Conservation (phyloP, 2,329 filamentous ascomycete species). For the Xylariaceae sp. region DNA sequence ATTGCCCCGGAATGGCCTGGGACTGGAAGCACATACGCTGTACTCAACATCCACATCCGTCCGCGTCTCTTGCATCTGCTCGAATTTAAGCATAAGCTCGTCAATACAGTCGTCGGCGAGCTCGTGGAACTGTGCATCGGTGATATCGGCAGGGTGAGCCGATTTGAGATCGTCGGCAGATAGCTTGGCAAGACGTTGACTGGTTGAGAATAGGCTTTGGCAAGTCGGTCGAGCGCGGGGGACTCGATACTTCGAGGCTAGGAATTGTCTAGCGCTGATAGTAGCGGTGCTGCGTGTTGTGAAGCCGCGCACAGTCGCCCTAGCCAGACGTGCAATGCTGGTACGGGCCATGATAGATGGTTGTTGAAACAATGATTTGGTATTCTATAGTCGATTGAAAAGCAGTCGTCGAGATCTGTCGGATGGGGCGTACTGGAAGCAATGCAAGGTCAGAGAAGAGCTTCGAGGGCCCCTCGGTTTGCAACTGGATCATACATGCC, state of each 20-base stretch:
- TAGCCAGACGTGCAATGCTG: constrained; percentile 37
- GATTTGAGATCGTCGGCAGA: constrained; percentile 35
- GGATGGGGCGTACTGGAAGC: not conserved
- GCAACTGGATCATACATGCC: constrained; percentile 1
- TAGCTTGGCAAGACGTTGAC: constrained; percentile 37
- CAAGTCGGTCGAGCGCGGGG: constrained; percentile 1
- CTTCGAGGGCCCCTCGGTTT: constrained; percentile 3
- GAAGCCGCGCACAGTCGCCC: constrained; percentile 36
- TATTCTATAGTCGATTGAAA: not conserved
- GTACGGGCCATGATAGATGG: constrained; percentile 32
- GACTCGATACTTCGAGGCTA: constrained; percentile 19
- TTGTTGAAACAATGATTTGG: not conserved
- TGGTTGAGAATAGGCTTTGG: constrained; percentile 33
- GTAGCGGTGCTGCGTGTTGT: constrained; percentile 13
- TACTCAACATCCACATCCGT: constrained; percentile 86
- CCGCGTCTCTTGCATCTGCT: constrained; percentile 67
- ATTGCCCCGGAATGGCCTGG: not conserved
- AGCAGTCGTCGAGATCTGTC: not conserved
- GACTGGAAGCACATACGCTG: constrained; percentile 55
- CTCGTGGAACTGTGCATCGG: constrained; percentile 69
- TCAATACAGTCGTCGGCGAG: constrained; percentile 73
- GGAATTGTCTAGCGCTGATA: constrained; percentile 23
- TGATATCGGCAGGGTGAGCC: constrained; percentile 56
- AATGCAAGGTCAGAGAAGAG: not conserved
- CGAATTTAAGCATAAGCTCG: constrained; percentile 54